phyloP scores from a whole-genome alignment of 352 stramenopile genomes.

The Phytopythium kandeliae region DNA sequence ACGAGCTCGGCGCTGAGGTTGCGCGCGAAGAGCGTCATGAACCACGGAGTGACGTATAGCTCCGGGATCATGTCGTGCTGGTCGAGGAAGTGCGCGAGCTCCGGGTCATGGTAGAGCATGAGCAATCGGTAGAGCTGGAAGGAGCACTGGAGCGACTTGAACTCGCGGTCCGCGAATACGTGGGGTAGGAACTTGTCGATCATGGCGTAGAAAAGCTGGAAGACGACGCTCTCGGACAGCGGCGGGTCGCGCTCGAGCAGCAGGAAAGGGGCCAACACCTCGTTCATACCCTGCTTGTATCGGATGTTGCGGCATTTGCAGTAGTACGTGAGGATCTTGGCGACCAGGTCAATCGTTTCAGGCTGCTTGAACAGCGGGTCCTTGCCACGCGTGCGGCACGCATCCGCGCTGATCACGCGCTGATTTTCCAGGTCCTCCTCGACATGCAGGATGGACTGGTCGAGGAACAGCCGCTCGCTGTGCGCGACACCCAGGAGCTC shows the following conservation, averaged over 20 bases:
- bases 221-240: slow-evolving; percentile 65
- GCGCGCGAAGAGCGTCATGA: slow-evolving; percentile 92
- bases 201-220: slow-evolving; percentile 86
- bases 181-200: slow-evolving; percentile 87
- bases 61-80: slow-evolving; percentile 90
- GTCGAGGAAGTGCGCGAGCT: slow-evolving; percentile 84
- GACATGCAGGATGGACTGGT: slow-evolving; percentile 67
- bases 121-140: slow-evolving; percentile 90
- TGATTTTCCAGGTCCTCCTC: slow-evolving; percentile 89
- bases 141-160: slow-evolving; percentile 89
- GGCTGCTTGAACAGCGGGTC: slow-evolving; percentile 71
- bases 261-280: slow-evolving; percentile 90
- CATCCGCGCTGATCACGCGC: slow-evolving; percentile 86
- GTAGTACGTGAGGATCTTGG: slow-evolving; percentile 90
- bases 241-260: slow-evolving; percentile 45
- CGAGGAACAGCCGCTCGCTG: slow-evolving; percentile 53
- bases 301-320: slow-evolving; percentile 86
- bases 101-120: slow-evolving; percentile 90
- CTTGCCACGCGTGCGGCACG: slow-evolving; percentile 73
- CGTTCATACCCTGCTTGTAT: slow-evolving; percentile 95
- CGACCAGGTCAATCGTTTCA: slow-evolving; percentile 69
- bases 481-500: slow-evolving; percentile 67
- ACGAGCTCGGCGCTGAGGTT: slow-evolving; percentile 67
- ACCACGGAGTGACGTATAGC: slow-evolving; percentile 92
- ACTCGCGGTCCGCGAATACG: slow-evolving; percentile 87